A percentile compares a stretch with the other conserved stretches of the same genome.
Conservation (phyloP, 78 protist genomes). For the Cavenderia fasciculata region DNA sequence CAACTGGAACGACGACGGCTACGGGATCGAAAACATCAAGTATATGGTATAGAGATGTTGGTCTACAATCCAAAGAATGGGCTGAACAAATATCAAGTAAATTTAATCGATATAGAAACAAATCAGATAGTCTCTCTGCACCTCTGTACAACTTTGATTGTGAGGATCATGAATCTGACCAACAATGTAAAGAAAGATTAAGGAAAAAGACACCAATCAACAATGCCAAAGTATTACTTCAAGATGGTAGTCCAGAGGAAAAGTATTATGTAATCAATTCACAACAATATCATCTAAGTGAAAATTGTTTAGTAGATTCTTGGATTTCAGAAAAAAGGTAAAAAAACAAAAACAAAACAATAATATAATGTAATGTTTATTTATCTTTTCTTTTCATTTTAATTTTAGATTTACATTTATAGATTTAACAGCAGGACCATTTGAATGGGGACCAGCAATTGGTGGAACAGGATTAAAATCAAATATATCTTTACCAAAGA, state of each 20-base stretch:
- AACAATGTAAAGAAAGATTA: too few relatives aligned
- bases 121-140: too few relatives aligned
- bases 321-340: slow-evolving; percentile 69
- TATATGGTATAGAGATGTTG: too few relatives aligned
- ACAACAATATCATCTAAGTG: neutral
- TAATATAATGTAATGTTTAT: too few relatives aligned
- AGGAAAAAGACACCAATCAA: too few relatives aligned
- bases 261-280: slow-evolving; percentile 8
- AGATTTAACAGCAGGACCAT: slow-evolving; percentile 77
- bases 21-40: too few relatives aligned
- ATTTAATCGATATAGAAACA: neutral
- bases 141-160: slow-evolving; percentile 2
- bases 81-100: slow-evolving; percentile 12
- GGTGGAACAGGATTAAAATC: slow-evolving; percentile 67
- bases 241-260: too few relatives aligned
- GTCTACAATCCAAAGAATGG: slow-evolving; percentile 55
- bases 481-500: neutral
- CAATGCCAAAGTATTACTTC: too few relatives aligned
- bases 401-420: slow-evolving; percentile 71
- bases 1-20: too few relatives aligned
- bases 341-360: too few relatives aligned
- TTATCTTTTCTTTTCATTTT: too few relatives aligned
- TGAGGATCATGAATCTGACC: too few relatives aligned
- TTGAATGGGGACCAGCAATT: slow-evolving; percentile 72
- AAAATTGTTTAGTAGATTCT: slow-evolving; percentile 60